Percentiles rank a stretch among this genome's conserved stretches.
Evolutionary conservation across 2,329 filamentous ascomycete genomes (phyloP).

Genomic region (Cordyceps cicadae): DNA sequence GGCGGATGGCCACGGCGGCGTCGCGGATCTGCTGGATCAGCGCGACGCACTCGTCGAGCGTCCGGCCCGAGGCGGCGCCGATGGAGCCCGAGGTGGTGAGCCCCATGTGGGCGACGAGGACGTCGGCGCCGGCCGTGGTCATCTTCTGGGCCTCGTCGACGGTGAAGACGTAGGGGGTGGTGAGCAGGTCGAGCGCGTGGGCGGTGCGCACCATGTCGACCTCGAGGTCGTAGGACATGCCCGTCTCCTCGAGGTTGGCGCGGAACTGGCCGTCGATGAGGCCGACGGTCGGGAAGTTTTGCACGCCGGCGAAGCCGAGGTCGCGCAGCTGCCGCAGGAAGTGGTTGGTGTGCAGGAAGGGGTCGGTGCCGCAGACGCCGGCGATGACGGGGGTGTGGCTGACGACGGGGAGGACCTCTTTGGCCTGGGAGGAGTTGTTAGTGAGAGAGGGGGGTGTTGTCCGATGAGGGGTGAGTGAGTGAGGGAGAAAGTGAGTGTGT

Average conservation of each 20-base stretch:
- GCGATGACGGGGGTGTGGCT: constrained; percentile 57
- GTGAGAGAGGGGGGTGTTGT: no score
- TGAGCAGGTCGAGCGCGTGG: constrained; percentile 51
- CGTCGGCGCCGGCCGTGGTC: constrained; percentile 56
- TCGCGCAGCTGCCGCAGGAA: constrained; percentile 54
- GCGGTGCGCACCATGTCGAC: constrained; percentile 59
- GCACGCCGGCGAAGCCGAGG: constrained; percentile 59
- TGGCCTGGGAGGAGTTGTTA: constrained; percentile 33
- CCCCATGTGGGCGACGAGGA: constrained; percentile 62
- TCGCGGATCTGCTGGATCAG: constrained; percentile 57
- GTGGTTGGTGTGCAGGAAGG: constrained; percentile 52
- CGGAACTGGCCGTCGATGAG: constrained; percentile 62
- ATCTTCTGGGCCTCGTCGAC: constrained; percentile 53
- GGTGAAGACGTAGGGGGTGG: constrained; percentile 63
- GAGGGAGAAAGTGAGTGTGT: no score
- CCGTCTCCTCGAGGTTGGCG: constrained; percentile 61
- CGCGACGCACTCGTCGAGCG: constrained; percentile 54
- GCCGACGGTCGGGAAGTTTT: constrained; percentile 68
- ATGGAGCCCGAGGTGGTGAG: constrained; percentile 57
- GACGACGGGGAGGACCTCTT: constrained; percentile 59
- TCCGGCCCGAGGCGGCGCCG: constrained; percentile 53
- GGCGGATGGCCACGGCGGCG: constrained; percentile 45
- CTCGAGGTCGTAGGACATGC: constrained; percentile 59
- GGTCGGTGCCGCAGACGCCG: constrained; percentile 63
- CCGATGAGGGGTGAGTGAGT: no score